A percentile compares a stretch with the other conserved stretches of the same genome.
These are phyloP conservation scores for Aschersonia sp. DNA, from an alignment of 2,329 filamentous ascomycete genomes.

Conservation along the genomic window DNA sequence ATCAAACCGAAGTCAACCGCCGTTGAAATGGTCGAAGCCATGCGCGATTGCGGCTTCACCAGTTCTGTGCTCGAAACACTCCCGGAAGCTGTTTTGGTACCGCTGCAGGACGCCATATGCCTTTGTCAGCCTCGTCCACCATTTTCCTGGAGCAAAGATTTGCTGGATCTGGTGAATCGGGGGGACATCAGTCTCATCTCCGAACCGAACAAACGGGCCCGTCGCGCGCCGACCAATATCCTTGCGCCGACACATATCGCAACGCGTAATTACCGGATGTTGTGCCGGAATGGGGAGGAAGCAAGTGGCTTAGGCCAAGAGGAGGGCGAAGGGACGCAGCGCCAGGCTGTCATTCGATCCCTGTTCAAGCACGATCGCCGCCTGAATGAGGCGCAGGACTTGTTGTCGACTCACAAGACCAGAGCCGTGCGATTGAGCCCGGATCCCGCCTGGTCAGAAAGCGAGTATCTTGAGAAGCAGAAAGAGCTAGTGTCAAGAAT, in stretches of 20 bases:
- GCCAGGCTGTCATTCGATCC: slow-evolving; percentile 66
- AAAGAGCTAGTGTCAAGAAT: slow-evolving; percentile 80
- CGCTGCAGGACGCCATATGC: slow-evolving; percentile 72
- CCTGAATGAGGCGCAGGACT: slow-evolving; percentile 67
- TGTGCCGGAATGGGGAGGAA: slow-evolving; percentile 54
- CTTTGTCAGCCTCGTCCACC: slow-evolving; percentile 73
- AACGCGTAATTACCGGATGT: slow-evolving; percentile 60
- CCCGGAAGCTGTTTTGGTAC: slow-evolving; percentile 69
- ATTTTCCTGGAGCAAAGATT: slow-evolving; percentile 53
- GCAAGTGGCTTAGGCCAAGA: slow-evolving; percentile 48
- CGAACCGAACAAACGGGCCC: slow-evolving; percentile 20
- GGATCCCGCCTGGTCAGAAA: slow-evolving; percentile 67
- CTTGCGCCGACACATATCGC: slow-evolving; percentile 48
- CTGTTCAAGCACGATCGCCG: slow-evolving; percentile 88
- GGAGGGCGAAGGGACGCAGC: slow-evolving; percentile 69
- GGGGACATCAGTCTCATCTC: slow-evolving; percentile 64
- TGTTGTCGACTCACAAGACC: slow-evolving; percentile 75
- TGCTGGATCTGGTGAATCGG: slow-evolving; percentile 65
- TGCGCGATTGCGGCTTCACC: slow-evolving; percentile 56
- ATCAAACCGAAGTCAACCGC: slow-evolving; percentile 35
- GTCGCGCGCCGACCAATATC: slow-evolving; percentile 20
- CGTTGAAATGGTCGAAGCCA: slow-evolving; percentile 55
- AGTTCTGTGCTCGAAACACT: slow-evolving; percentile 60
- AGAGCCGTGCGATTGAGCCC: slow-evolving; percentile 65
- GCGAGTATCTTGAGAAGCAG: slow-evolving; percentile 79